phyloP scores from a whole-genome alignment of 805 yeast genomes.

The Saitoella complicata region DNA sequence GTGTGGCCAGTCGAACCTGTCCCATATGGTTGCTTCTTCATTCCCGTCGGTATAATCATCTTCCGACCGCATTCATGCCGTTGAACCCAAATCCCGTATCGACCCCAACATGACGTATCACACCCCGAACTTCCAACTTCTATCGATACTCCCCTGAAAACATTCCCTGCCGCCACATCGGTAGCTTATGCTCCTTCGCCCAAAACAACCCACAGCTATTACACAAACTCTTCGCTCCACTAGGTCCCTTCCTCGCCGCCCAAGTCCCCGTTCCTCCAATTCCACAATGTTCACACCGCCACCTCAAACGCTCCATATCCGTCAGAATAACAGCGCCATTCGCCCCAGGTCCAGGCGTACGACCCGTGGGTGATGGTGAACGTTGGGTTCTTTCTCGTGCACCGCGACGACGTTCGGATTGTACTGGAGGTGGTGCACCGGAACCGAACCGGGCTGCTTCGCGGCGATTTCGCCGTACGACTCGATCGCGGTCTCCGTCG shows the following conservation, averaged over 20 bases:
- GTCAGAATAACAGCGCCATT: not conserved
- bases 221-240: not conserved
- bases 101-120: no score
- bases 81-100: no score
- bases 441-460: conserved; percentile 66
- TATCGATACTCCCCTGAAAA: no score
- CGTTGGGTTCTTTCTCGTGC: conserved; percentile 13
- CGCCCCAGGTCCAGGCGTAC: not conserved
- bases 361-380: not conserved
- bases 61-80: no score
- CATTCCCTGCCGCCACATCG: no score
- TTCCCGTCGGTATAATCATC: no score
- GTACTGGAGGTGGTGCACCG: conserved; percentile 23
- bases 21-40: no score
- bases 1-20: no score
- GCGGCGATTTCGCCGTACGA: conserved; percentile 78
- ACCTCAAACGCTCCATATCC: conserved; percentile 1
- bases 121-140: no score
- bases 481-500: conserved; percentile 88
- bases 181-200: no score
- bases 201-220: no score
- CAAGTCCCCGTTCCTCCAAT: conserved; percentile 2
- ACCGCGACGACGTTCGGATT: conserved; percentile 20
- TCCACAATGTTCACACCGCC: conserved; percentile 2
- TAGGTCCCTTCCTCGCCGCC: conserved; percentile 1